Conservation (phyloP, 2,329 filamentous ascomycete species). For the Helotiales sp. region DNA sequence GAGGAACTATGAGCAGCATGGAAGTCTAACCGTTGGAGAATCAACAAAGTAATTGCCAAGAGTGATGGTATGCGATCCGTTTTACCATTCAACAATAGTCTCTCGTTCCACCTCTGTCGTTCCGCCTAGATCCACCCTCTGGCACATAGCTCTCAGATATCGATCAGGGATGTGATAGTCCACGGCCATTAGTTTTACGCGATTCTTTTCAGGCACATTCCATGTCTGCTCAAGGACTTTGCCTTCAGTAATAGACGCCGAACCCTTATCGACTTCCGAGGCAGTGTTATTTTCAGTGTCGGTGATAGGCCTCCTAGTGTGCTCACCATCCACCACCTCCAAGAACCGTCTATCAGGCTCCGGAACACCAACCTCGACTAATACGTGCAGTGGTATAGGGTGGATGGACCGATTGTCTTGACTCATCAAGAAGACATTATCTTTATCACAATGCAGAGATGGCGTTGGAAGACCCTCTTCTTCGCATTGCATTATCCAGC, state of each 20-base stretch:
- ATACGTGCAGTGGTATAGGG: slow-evolving; percentile 8
- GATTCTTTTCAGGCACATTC: slow-evolving; percentile 28
- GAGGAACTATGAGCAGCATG: too few relatives aligned
- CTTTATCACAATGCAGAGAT: not conserved
- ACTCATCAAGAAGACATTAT: not conserved
- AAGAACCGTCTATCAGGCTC: too few relatives aligned
- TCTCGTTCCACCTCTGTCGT: slow-evolving; percentile 28
- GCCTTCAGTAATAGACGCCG: not conserved
- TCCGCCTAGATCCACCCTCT: slow-evolving; percentile 24
- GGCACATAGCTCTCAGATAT: slow-evolving; percentile 29
- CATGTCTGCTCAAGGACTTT: slow-evolving; percentile 1
- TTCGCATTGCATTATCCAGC: slow-evolving; percentile 29
- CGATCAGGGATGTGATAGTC: slow-evolving; percentile 32
- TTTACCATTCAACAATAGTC: slow-evolving; percentile 31
- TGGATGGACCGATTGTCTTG: slow-evolving; percentile 1
- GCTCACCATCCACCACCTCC: too few relatives aligned
- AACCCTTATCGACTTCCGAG: not conserved
- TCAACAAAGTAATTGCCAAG: too few relatives aligned
- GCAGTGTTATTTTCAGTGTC: slow-evolving; percentile 2
- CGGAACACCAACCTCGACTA: slow-evolving; percentile 6
- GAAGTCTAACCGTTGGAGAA: too few relatives aligned
- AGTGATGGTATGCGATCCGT: too few relatives aligned
- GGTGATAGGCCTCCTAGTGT: not conserved
- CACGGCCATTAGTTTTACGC: slow-evolving; percentile 27
- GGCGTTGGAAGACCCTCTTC: slow-evolving; percentile 28